Conservation (phyloP, 139 green algal species). For the Spirogloea muscicola region DNA sequence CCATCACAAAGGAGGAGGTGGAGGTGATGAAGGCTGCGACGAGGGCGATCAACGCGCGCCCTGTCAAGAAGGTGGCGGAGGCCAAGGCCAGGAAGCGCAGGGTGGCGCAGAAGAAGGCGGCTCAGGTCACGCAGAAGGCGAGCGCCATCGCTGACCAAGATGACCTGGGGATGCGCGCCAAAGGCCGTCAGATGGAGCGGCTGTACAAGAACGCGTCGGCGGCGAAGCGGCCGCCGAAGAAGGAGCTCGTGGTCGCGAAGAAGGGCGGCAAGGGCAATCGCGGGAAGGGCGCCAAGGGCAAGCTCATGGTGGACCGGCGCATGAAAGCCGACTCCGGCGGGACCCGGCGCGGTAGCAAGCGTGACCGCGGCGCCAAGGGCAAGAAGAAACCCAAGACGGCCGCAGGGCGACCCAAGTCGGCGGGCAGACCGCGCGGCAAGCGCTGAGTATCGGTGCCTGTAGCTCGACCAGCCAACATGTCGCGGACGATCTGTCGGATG, state of each 20-base stretch:
- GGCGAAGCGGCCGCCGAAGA: constrained; percentile 18
- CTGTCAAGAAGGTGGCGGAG: constrained; percentile 85
- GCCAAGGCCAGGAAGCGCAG: constrained; percentile 44
- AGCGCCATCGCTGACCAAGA: constrained; percentile 33
- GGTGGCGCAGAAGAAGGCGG: constrained; percentile 41
- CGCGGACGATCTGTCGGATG: too few relatives aligned
- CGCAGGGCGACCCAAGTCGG: too few relatives aligned
- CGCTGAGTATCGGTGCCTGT: too few relatives aligned
- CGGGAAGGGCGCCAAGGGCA: constrained; percentile 33
- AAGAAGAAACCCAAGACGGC: too few relatives aligned
- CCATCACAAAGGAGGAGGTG: constrained; percentile 77
- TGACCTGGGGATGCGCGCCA: constrained; percentile 30
- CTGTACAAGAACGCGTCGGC: constrained; percentile 35
- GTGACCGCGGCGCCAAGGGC: background rate
- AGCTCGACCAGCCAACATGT: too few relatives aligned
- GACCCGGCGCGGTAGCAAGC: too few relatives aligned
- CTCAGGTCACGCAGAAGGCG: constrained; percentile 32
- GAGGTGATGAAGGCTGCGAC: constrained; percentile 72
- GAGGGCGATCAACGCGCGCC: constrained; percentile 74
- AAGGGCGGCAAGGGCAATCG: constrained; percentile 41
- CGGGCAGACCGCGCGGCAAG: too few relatives aligned
- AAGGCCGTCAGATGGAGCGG: constrained; percentile 33
- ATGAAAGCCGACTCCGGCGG: constrained; percentile 41
- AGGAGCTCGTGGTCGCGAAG: constrained; percentile 39
- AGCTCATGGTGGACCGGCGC: constrained; percentile 37